Base-by-base conservation (phyloP, 2,329 filamentous ascomycete genomes). In the Phialophora macrospora region DNA sequence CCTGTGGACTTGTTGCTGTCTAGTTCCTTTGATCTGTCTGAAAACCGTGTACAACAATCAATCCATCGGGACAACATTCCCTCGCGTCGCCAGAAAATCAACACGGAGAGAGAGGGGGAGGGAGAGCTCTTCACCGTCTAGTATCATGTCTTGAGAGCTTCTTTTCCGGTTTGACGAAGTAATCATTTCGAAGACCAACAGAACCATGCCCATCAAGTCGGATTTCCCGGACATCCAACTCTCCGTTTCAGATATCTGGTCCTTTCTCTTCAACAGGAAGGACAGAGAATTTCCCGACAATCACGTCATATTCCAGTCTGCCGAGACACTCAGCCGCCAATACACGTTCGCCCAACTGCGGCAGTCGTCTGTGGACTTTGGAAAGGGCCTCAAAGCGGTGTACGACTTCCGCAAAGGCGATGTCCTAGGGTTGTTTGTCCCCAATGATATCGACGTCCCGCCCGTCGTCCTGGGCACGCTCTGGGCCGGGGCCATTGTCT, bases 401-500 rank as follows among this genome's bases (percentile, higher is more conserved):
- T 94, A 89, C 84, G 84, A 88, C 57, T 97, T 93, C 90, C 83
- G 88, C 72, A 93, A 90, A 75, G 90, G 91, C 73, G 91, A 97
- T 75, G 91, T 95, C 1, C 83, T 97, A 24, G 90, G 85, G 11
- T 82, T 97, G 61, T 97, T 90, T 81, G 89, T 91, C 3, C 91
- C 93, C 30, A 97, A 98, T 76, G 88, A 85, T 76, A 90, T 97
- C 74, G 93, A 97, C 76, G 92, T 89, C 0, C 89, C 92, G 0
- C 82, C 89, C 2, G 78, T 93, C 55, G 91, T 87, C 77, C 92
- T 91, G 82, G 93, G 93, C 30, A 84, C 87, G 9, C 87, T 90
- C 70, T 97, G 92, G 90, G 90, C 92, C 0, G 93, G 93, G 54
- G 93, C 91, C 32, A 81, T 92, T 59, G 80, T 92, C 11, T 92